Conservation (phyloP, 2,329 filamentous ascomycete genomes). For the Penicillium vulpinum region DNA sequence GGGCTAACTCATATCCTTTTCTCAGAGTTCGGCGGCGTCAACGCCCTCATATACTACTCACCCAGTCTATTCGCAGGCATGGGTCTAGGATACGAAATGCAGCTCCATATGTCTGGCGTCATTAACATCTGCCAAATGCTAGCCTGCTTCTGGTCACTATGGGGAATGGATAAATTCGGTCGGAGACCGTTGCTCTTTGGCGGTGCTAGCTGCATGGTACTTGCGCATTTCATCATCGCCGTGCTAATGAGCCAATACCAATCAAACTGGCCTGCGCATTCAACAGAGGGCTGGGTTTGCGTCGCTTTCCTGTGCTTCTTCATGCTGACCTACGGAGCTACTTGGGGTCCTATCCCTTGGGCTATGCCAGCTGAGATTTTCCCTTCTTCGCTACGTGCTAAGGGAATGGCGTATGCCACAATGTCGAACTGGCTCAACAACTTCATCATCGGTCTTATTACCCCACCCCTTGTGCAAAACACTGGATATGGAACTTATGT, state of each 20-base stretch:
- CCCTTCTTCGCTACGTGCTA: conserved; percentile 34
- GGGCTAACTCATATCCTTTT: conserved; percentile 45
- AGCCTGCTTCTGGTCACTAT: conserved; percentile 28
- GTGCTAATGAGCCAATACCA: conserved; percentile 21
- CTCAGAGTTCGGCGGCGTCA: conserved; percentile 46
- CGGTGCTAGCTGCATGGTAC: conserved; percentile 27
- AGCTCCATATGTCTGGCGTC: conserved; percentile 27
- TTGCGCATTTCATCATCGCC: conserved; percentile 33
- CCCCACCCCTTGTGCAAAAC: conserved; percentile 60
- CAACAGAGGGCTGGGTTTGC: conserved; percentile 19
- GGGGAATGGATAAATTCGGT: conserved; percentile 34
- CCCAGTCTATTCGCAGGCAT: conserved; percentile 43
- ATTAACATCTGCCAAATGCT: conserved; percentile 37
- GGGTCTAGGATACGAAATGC: conserved; percentile 28
- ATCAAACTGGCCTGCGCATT: conserved; percentile 21
- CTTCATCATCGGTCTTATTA: conserved; percentile 56
- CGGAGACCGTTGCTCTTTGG: conserved; percentile 26
- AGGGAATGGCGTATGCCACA: conserved; percentile 38
- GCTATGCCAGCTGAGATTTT: conserved; percentile 40
- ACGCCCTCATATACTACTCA: conserved; percentile 52
- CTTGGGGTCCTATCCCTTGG: conserved; percentile 40
- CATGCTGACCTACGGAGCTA: conserved; percentile 22
- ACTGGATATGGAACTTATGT: conserved; percentile 52
- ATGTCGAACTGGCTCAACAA: conserved; percentile 42
- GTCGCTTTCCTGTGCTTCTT: conserved; percentile 19